Evolutionary conservation across 1,284 basidiomycete species (phyloP), one percentile per base, ranked within the genome.

Genomic region (Cryptococcus jaspeensis): DNA sequence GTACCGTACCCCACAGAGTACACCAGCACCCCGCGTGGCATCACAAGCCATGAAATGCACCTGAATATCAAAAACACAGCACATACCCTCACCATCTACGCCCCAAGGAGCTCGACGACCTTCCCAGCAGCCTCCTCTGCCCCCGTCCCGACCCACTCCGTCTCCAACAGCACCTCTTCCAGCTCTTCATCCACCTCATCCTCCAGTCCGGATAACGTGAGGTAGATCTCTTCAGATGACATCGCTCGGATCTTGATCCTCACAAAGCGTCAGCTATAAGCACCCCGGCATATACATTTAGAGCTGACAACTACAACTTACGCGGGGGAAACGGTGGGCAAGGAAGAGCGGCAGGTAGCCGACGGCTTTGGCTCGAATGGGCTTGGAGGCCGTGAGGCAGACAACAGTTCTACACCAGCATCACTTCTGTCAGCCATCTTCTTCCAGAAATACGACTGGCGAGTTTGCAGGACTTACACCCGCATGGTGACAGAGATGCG

Each of bases 141-240:
- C 0, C 43, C 62, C 1, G 64, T 58, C 5, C 61, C 67, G 1
- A 64, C 63, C 92, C 92, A 96, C 69, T 85, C 84, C 12, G 90
- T 92, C 70, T 90, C 87, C 13, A 92, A 75, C 37, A 95, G 75
- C 6, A 89, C 70, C n/a, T 87, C 84, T 69, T 93, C 91, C 1
- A 85, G 81, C 53, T 85, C 86, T 15, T 86, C 85, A 12, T 88
- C 86, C 0, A 82, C 83, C 7, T 89, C 70, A 58, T 89, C 87
- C 66, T 90, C 88, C 58, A 87, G 86, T 50, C 81, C 82, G 57
- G 84, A 84, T 20, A 91, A 75, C 11, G 83, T 80, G 28, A 90
- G 77, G 70, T 91, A 95, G 0, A 94, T 71, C 60, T 87, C 84
- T 72, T 95, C 92, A 2, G 90, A 89, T 0, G 89, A 84, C 56